phyloP scores from a whole-genome alignment of 2,329 filamentous ascomycete genomes.

The Neurospora crassa region DNA sequence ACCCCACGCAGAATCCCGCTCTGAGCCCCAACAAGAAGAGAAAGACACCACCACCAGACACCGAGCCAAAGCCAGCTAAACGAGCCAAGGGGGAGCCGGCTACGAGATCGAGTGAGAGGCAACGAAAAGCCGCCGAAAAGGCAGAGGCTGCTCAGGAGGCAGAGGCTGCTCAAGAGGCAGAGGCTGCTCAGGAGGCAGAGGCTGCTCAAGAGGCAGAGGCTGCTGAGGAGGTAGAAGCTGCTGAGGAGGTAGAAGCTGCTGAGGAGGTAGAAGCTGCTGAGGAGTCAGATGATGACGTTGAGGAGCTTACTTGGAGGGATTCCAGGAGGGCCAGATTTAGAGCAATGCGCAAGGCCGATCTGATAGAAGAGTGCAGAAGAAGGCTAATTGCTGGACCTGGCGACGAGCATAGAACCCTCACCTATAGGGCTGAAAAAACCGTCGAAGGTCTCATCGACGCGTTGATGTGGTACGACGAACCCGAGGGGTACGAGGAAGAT shows the following conservation, averaged over 20 bases:
- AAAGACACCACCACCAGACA: neutral
- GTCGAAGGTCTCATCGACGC: neutral
- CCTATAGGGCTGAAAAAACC: neutral
- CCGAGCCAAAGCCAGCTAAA: neutral
- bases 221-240: neutral
- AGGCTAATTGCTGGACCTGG: neutral
- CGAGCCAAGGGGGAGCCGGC: neutral
- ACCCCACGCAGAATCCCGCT: neutral
- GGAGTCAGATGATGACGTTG: neutral
- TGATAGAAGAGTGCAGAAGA: neutral
- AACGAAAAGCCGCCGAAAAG: neutral
- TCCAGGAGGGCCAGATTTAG: neutral
- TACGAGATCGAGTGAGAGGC: neutral
- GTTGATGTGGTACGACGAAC: neutral
- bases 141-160: neutral
- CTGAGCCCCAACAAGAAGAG: neutral
- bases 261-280: neutral
- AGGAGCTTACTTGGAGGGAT: neutral
- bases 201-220: neutral
- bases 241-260: neutral
- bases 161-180: no score
- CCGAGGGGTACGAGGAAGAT: neutral
- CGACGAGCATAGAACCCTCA: neutral
- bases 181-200: neutral
- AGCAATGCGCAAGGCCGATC: neutral